These are phyloP conservation scores for Tricholoma hemisulphureum DNA, from an alignment of 768 basidiomycete species.

Conservation along the genomic window DNA sequence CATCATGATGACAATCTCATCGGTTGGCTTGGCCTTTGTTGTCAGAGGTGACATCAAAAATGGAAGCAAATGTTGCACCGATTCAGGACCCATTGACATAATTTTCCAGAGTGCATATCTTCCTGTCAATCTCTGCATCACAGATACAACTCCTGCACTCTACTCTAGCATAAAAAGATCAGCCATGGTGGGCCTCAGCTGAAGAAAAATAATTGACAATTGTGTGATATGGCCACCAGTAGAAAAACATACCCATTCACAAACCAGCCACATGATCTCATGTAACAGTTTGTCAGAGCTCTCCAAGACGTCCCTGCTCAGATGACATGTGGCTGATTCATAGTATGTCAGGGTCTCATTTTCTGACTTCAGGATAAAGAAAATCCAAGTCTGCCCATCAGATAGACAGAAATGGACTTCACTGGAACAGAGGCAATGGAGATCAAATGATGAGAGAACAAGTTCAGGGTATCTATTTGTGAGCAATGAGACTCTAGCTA, in stretches of 20 bases:
- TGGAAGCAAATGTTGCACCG: too few relatives aligned
- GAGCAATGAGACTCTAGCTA: too few relatives aligned
- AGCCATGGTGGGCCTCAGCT: conserved; percentile 14
- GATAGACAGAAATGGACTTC: conserved; percentile 35
- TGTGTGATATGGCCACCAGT: conserved; percentile 1
- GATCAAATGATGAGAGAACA: too few relatives aligned
- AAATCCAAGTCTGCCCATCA: conserved; percentile 31
- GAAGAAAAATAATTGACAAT: conserved; percentile 5
- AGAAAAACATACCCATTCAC: conserved; percentile 25
- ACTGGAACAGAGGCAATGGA: too few relatives aligned
- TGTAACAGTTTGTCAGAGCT: conserved; percentile 18
- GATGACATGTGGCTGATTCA: conserved; percentile 19
- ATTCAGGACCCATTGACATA: too few relatives aligned
- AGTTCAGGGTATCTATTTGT: too few relatives aligned
- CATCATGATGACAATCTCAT: too few relatives aligned
- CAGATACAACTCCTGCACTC: conserved; percentile 2
- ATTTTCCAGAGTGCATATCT: too few relatives aligned
- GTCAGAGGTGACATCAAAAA: too few relatives aligned
- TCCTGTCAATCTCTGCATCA: too few relatives aligned
- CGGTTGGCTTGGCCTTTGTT: too few relatives aligned
- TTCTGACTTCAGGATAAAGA: conserved; percentile 29
- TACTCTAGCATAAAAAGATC: conserved; percentile 16
- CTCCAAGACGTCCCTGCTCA: conserved; percentile 21
- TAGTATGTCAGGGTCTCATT: conserved; percentile 22
- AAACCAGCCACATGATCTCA: conserved; percentile 24